Base-by-base conservation (phyloP, 2,329 filamentous ascomycete species). In the Neonectria magnoliae region DNA sequence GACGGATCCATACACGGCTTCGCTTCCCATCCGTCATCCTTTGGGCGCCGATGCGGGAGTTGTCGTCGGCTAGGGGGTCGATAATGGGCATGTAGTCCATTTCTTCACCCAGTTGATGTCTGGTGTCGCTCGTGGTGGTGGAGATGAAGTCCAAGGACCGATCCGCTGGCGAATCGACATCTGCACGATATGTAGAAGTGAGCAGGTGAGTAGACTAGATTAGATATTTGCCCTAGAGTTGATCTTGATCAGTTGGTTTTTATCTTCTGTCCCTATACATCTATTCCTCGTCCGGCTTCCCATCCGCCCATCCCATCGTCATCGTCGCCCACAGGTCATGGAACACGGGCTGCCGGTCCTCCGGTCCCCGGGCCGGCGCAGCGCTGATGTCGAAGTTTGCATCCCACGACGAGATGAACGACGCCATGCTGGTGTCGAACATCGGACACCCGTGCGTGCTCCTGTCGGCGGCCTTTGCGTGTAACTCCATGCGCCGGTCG, bases 321-420 rank as follows among this genome's bases (percentile, higher is more conserved):
- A 84, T 83, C 3, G 82, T 81, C 13, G 81, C 78, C 83, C 83
- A 85, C 9, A 85, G 66, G 64, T 85, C 83, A 57, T 83, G 77
- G 58, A 80, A 81, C 54, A 75, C 63, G 11, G 72, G 71, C 68
- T 75, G 71, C 57, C 69, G 25, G 57, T 64, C 62, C 22, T 67
- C 68, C 64, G 20, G 58, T 27, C 54, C n/a, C 31, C 54, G 54
- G 0, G 38, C 45, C 25, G 60, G 54, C 13, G 42, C 53, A 25
- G 71, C 62, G 50, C 54, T 70, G 14, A 61, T 66, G 9, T 64
- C 60, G 68, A 79, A 59, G 53, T 74, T 74, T 7, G 81, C 80
- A 29, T 83, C 81, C 84, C 84, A 86, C 25, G 79, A 69, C 0
- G 80, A 76, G 27, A 84, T 74, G 51, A 82, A 85, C 33, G 76